Evolutionary conservation across 75 land plant genomes (phyloP).

Genomic region (Picea glauca): DNA sequence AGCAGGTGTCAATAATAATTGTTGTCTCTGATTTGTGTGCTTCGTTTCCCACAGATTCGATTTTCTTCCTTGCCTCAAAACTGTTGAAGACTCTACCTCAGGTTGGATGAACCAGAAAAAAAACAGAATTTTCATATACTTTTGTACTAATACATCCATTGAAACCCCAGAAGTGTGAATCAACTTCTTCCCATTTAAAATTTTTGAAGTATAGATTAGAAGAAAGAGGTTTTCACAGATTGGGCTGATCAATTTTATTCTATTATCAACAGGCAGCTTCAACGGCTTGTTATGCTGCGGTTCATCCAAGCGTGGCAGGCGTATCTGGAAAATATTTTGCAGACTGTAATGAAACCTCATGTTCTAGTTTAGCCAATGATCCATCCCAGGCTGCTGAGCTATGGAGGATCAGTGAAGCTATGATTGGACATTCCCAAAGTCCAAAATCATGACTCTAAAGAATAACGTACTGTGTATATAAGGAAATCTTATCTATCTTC

Average conservation of each 20-base stretch:
- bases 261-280: slow-evolving; percentile 65
- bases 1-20: too few relatives aligned
- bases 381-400: slow-evolving; percentile 33
- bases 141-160: neutral
- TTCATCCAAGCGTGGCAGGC: slow-evolving; percentile 50
- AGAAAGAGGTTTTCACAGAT: neutral
- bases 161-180: neutral
- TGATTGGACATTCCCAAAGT: slow-evolving; percentile 14
- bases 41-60: slow-evolving; percentile 33
- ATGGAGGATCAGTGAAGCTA: slow-evolving; percentile 40
- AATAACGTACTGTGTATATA: too few relatives aligned
- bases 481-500: too few relatives aligned
- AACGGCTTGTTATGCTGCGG: slow-evolving; percentile 78
- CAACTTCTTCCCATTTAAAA: neutral
- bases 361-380: slow-evolving; percentile 36
- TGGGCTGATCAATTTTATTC: neutral
- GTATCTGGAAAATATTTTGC: slow-evolving; percentile 74
- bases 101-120: slow-evolving; percentile 13
- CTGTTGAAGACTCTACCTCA: slow-evolving; percentile 68
- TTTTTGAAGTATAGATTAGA: neutral
- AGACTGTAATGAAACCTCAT: slow-evolving; percentile 68
- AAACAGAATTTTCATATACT: neutral
- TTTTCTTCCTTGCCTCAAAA: slow-evolving; percentile 57
- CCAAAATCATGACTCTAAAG: too few relatives aligned
- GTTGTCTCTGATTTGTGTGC: too few relatives aligned